Evolutionary conservation across 352 stramenopile species (phyloP).

Genomic region (Thraustochytrium striatum): DNA sequence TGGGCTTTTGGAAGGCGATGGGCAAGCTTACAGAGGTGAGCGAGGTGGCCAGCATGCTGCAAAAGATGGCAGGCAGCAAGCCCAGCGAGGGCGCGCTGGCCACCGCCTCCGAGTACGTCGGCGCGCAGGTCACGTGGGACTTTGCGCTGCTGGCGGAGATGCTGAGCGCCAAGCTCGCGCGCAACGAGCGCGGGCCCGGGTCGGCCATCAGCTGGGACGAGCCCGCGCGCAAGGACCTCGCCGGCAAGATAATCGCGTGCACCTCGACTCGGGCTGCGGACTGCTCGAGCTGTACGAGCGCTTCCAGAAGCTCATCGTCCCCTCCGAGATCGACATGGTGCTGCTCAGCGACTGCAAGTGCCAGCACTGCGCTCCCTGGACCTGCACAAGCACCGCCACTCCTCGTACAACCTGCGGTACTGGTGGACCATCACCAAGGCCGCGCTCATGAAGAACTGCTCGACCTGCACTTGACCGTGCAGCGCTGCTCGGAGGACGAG

Average conservation of each 20-base stretch:
- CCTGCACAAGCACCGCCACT: too few relatives aligned
- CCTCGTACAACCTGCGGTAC: too few relatives aligned
- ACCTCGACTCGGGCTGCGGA: not conserved
- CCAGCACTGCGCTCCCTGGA: not conserved
- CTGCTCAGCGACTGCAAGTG: not conserved
- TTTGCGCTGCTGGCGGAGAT: not conserved
- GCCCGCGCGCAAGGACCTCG: not conserved
- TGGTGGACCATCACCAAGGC: too few relatives aligned
- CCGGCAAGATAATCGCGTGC: not conserved
- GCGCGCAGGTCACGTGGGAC: not conserved
- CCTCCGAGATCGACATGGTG: not conserved
- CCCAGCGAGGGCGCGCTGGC: not conserved
- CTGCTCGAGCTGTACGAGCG: not conserved
- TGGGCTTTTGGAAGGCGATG: not conserved
- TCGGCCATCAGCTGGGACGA: not conserved
- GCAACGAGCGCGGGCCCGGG: not conserved
- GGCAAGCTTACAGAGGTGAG: not conserved
- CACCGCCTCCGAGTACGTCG: too few relatives aligned
- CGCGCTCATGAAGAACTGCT: too few relatives aligned
- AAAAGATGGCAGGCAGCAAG: not conserved
- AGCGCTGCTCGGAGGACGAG: too few relatives aligned
- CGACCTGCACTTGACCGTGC: too few relatives aligned
- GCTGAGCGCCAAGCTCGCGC: not conserved
- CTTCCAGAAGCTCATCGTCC: not conserved
- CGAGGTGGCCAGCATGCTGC: not conserved